Conservation (phyloP, 2,329 filamentous ascomycete species). For the Berkeleyomyces basicola region DNA sequence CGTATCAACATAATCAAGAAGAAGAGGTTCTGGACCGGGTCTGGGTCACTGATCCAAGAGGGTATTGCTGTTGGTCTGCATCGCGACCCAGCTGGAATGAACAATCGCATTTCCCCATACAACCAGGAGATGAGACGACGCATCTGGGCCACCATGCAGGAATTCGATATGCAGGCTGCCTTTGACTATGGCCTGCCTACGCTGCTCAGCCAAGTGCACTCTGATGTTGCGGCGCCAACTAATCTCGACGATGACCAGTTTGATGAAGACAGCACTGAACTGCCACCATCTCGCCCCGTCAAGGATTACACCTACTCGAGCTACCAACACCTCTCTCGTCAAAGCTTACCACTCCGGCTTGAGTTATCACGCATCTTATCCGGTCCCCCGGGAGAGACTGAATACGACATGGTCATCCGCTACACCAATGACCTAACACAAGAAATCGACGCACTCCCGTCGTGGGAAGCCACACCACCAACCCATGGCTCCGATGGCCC, state of each 20-base stretch:
- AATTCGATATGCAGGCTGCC: conserved; percentile 45
- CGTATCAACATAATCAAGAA: conserved; percentile 47
- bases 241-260: conserved; percentile 44
- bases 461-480: conserved; percentile 28
- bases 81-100: conserved; percentile 39
- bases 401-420: conserved; percentile 45
- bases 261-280: conserved; percentile 32
- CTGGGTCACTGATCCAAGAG: conserved; percentile 39
- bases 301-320: conserved; percentile 42
- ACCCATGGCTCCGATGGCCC: neutral
- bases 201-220: conserved; percentile 38
- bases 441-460: conserved; percentile 42
- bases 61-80: conserved; percentile 43
- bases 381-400: conserved; percentile 35
- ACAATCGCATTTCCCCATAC: conserved; percentile 38
- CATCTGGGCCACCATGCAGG: conserved; percentile 44
- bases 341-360: conserved; percentile 37
- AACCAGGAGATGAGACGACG: conserved; percentile 45
- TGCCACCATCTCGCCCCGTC: conserved; percentile 34
- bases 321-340: conserved; percentile 40
- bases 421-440: conserved; percentile 45
- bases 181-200: conserved; percentile 45
- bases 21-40: conserved; percentile 45
- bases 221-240: conserved; percentile 36
- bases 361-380: conserved; percentile 41